These are phyloP conservation scores for Hyaloperonospora arabidopsidis DNA, from an alignment of 352 stramenopile genomes.

Conservation along the genomic window DNA sequence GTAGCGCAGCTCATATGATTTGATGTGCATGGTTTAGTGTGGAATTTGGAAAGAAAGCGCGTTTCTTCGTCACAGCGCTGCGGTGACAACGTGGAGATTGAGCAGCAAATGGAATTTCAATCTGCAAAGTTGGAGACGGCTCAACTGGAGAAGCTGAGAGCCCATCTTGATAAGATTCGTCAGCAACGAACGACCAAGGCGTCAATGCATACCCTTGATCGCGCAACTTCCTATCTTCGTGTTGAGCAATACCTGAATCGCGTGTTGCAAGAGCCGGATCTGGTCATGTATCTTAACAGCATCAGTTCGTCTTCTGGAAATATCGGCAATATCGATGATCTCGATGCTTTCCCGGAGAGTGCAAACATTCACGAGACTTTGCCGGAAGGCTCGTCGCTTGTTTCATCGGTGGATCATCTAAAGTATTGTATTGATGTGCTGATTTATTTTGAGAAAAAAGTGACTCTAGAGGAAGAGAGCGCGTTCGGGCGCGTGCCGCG, in stretches of 20 bases:
- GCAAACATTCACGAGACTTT: constrained; percentile 70
- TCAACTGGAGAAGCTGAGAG: constrained; percentile 58
- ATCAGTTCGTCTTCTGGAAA: constrained; percentile 45
- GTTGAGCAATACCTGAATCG: constrained; percentile 79
- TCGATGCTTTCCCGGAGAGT: constrained; percentile 51
- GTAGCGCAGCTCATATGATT: constrained; percentile 1
- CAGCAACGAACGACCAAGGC: constrained; percentile 72
- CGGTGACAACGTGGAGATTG: constrained; percentile 51
- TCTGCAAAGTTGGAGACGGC: constrained; percentile 62
- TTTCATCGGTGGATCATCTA: constrained; percentile 60
- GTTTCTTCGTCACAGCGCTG: constrained; percentile 50
- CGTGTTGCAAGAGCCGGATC: constrained; percentile 56
- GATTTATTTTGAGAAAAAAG: constrained; percentile 83
- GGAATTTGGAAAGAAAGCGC: constrained; percentile 51
- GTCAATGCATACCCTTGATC: constrained; percentile 72
- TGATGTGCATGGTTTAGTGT: constrained; percentile 26
- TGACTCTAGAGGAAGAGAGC: constrained; percentile 56
- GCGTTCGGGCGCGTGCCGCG: constrained; percentile 64
- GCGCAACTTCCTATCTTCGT: constrained; percentile 71
- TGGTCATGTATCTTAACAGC: constrained; percentile 68
- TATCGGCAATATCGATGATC: constrained; percentile 26
- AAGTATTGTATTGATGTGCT: constrained; percentile 81
- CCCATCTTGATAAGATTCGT: constrained; percentile 58
- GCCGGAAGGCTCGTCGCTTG: constrained; percentile 37
- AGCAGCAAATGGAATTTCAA: constrained; percentile 51